Percentiles rank a stretch among this genome's conserved stretches.
Conservation (phyloP, 345 rosid species). For the Limnanthes douglasii region DNA sequence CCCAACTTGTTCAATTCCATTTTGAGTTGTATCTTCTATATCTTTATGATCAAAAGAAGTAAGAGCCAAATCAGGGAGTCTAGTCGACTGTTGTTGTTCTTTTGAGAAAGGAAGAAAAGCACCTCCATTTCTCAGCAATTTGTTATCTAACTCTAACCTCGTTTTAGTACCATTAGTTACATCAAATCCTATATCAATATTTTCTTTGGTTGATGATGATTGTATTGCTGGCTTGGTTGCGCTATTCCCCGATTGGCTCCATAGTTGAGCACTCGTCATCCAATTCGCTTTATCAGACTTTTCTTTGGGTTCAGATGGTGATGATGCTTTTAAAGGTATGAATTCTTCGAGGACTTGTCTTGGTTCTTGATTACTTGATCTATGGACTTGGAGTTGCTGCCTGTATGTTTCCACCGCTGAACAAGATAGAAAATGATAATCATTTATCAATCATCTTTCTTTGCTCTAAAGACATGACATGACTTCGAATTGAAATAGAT, state of each 20-base stretch:
- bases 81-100: conserved; percentile 31
- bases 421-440: neutral
- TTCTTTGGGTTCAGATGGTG: conserved; percentile 26
- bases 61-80: conserved; percentile 54
- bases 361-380: conserved; percentile 39
- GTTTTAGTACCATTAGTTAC: conserved; percentile 35
- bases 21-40: conserved; percentile 9
- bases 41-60: conserved; percentile 22
- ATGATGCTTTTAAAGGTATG: conserved; percentile 67
- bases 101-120: conserved; percentile 89
- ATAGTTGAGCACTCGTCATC: conserved; percentile 93
- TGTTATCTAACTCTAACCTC: conserved; percentile 37
- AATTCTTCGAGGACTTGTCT: conserved; percentile 84
- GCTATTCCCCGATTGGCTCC: conserved; percentile 70
- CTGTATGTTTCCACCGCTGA: conserved; percentile 84
- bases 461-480: too few species aligned
- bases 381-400: conserved; percentile 59
- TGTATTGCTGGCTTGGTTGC: conserved; percentile 19
- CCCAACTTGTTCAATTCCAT: conserved; percentile 8
- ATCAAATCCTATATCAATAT: conserved; percentile 25
- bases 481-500: neutral
- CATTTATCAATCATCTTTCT: conserved; percentile 9
- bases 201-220: conserved; percentile 21
- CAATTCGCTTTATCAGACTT: conserved; percentile 39
- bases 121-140: conserved; percentile 70